phyloP scores from a whole-genome alignment of 2,329 filamentous ascomycete genomes.

The Lasiodiplodia citricola region DNA sequence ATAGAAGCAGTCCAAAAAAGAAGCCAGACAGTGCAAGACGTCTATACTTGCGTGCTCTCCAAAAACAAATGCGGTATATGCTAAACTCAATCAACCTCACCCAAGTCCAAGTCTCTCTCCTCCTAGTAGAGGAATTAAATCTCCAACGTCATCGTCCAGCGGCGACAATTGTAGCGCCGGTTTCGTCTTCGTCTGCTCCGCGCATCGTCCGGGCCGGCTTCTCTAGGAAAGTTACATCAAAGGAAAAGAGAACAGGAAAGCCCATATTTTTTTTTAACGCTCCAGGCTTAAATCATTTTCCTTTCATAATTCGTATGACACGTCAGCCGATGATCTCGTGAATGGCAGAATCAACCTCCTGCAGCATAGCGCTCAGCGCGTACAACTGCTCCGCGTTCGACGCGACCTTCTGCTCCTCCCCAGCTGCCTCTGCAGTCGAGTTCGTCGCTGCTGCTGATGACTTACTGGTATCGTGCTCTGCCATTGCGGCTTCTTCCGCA shows the following conservation, averaged over 20 bases:
- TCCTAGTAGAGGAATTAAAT: no score
- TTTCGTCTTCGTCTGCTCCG: no score
- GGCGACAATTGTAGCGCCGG: no score
- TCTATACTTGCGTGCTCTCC: background rate
- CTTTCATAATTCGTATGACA: background rate
- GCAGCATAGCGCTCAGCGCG: background rate
- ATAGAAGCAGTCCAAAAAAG: background rate
- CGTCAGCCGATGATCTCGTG: slow-evolving; percentile 16
- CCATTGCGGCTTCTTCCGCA: no score
- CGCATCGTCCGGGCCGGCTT: background rate
- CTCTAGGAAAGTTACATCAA: background rate
- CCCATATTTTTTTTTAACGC: background rate
- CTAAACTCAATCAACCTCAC: no score
- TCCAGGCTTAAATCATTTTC: background rate
- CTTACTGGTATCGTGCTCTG: background rate
- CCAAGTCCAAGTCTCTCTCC: no score
- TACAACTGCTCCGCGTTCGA: slow-evolving; percentile 3
- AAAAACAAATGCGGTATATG: background rate
- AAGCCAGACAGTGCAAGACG: background rate
- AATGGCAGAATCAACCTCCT: slow-evolving; percentile 9
- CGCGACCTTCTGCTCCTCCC: background rate
- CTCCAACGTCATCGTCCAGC: no score
- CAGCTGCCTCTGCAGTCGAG: background rate
- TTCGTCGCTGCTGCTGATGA: background rate
- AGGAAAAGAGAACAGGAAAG: background rate